Percentiles rank a stretch among this genome's conserved stretches.
Evolutionary conservation across 768 basidiomycete genomes (phyloP).

Genomic region (Russula sp.): DNA sequence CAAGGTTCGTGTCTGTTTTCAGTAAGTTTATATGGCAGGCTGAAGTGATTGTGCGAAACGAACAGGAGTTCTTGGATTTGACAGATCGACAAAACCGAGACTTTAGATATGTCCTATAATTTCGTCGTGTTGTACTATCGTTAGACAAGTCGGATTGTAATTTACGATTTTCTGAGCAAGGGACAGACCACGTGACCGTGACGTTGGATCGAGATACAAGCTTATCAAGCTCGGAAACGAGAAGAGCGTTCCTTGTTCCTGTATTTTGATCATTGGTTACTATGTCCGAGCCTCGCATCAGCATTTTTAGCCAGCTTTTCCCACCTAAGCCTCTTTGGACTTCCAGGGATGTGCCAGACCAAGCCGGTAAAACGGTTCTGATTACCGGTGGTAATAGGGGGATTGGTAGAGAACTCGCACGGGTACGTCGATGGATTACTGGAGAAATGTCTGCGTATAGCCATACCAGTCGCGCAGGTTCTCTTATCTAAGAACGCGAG

Average conservation of each 20-base stretch:
- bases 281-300: background rate
- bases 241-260: no score
- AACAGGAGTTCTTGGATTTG: conserved; percentile 66
- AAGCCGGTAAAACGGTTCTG: background rate
- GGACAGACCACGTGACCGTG: no score
- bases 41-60: conserved; percentile 11
- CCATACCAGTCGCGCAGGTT: background rate
- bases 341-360: background rate
- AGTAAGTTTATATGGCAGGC: background rate
- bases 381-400: background rate
- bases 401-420: background rate
- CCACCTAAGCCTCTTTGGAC: background rate
- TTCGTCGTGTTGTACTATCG: background rate
- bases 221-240: no score
- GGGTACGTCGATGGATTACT: background rate
- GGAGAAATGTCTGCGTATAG: background rate
- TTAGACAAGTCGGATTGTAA: background rate
- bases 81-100: conserved; percentile 71
- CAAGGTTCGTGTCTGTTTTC: conserved; percentile 46
- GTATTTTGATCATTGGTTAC: no score
- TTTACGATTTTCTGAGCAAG: background rate
- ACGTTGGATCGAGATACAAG: no score
- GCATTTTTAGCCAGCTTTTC: background rate
- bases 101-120: conserved; percentile 65
- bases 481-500: background rate